Conservation (phyloP, 2,329 filamentous ascomycete species). For the Hypoxylon rubiginosum region DNA sequence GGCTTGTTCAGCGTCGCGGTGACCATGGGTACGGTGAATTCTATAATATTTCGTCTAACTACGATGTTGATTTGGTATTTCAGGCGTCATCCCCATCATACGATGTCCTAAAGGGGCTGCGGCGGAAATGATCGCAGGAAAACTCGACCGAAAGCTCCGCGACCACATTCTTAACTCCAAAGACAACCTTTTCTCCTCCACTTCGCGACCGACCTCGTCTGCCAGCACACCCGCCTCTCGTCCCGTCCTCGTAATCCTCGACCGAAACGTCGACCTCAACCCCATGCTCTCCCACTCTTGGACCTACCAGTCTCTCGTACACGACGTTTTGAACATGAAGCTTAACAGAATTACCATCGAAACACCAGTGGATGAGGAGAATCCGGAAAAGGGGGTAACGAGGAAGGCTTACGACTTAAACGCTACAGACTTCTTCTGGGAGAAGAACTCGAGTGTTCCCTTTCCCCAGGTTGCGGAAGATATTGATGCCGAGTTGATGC, state of each 20-base stretch:
- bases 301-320: conserved; percentile 80
- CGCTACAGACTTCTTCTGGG: conserved; percentile 96
- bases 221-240: conserved; percentile 77
- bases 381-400: conserved; percentile 78
- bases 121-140: conserved; percentile 93
- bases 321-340: conserved; percentile 79
- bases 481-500: conserved; percentile 91
- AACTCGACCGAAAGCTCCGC: conserved; percentile 93
- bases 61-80: conserved; percentile 32
- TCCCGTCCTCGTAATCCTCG: conserved; percentile 92
- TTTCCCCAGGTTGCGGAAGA: conserved; percentile 98
- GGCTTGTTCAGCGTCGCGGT: conserved; percentile 98
- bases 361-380: conserved; percentile 81
- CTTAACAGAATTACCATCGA: conserved; percentile 96
- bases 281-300: conserved; percentile 99
- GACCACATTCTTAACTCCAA: conserved; percentile 98
- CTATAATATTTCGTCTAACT: conserved; percentile 38
- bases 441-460: conserved; percentile 87
- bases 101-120: conserved; percentile 92
- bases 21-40: conserved; percentile 82
- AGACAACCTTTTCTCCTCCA: conserved; percentile 90
- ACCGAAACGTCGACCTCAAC: conserved; percentile 94
- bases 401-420: conserved; percentile 94
- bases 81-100: conserved; percentile 93
- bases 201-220: conserved; percentile 69